Evolutionary conservation across 2,329 filamentous ascomycete species (phyloP), one percentile per base, ranked within the genome.

Genomic region (Penicillium freii): DNA sequence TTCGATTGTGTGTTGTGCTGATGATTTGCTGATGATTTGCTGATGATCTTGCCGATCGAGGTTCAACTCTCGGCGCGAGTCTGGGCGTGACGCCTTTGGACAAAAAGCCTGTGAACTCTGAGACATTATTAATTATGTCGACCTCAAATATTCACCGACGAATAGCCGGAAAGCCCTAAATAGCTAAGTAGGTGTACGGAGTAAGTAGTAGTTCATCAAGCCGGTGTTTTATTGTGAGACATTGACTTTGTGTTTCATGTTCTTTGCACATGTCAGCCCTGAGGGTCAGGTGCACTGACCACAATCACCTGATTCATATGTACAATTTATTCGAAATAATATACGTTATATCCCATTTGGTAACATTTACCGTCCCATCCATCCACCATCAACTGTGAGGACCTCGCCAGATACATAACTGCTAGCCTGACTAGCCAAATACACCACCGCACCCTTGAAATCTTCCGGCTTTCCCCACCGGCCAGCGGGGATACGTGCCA

Each of bases 391-490:
- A 46, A 96, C 90, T 27, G 89, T 87, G 65, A 96, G 71, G 5
- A 91, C 80, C 75, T 96, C 90, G 0, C 92, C 92, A 64, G 84
- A 91, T 38, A 96, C 87, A 77, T 96, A 96, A 10, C 80, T 84
- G 71, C 89, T 90, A n/a, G 87, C 89, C 70, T 78, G 82, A 68
- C 89, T 88, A 1, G 90, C 90, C 61, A 96, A 76, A 68, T 86
- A 96, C 29, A 96, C 87, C 0, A 88, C 82, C 0, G 85, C 87
- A 0, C 91, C 92, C 79, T 92, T 92, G 73, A 96, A 96, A 68
- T 97, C 92, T 27, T 95, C 91, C 0, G 91, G 88, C 11, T 73
- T 81, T 0, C 91, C 92, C 91, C 92, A 96, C 65, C 91, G 79
- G 0, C 89, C 91, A 0, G 90, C 90, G 0, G 92, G 92, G 67